Percentiles rank a stretch among this genome's conserved stretches.
These are phyloP conservation scores for Globisporangium parvum DNA, from an alignment of 352 stramenopile genomes.

Conservation along the genomic window DNA sequence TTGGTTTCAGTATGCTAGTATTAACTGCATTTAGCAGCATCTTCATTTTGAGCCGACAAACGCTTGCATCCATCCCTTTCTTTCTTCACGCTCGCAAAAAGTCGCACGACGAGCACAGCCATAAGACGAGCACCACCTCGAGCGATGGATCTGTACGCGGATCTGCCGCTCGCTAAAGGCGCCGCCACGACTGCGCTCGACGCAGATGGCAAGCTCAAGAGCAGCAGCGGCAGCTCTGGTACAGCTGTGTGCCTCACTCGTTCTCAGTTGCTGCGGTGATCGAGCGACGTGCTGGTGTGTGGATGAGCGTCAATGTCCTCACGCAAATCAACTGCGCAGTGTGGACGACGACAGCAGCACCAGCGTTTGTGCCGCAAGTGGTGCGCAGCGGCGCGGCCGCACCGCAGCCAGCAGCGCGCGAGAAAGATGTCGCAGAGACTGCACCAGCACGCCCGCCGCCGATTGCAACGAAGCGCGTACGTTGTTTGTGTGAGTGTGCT, in stretches of 20 bases:
- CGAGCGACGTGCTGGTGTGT: neutral
- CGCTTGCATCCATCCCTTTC: neutral
- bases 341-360: slow-evolving; percentile 36
- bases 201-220: slow-evolving; percentile 43
- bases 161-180: slow-evolving; percentile 65
- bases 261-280: neutral
- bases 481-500: slow-evolving; percentile 4
- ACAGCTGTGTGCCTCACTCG: neutral
- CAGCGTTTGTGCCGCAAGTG: slow-evolving; percentile 45
- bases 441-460: neutral
- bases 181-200: slow-evolving; percentile 41
- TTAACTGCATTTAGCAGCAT: neutral
- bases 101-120: neutral
- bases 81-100: neutral
- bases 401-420: slow-evolving; percentile 1
- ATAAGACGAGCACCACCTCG: neutral
- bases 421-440: neutral
- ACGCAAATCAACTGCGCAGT: slow-evolving; percentile 18
- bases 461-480: slow-evolving; percentile 18
- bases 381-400: slow-evolving; percentile 12
- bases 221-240: slow-evolving; percentile 27
- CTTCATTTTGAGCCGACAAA: too few relatives aligned
- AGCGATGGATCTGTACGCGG: slow-evolving; percentile 79
- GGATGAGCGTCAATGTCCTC: neutral
- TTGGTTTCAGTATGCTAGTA: neutral